Evolutionary conservation across 176 grass and related monocot species (phyloP), one percentile per base, ranked within the genome.

Genomic region (Rhynchospora tenuis): DNA sequence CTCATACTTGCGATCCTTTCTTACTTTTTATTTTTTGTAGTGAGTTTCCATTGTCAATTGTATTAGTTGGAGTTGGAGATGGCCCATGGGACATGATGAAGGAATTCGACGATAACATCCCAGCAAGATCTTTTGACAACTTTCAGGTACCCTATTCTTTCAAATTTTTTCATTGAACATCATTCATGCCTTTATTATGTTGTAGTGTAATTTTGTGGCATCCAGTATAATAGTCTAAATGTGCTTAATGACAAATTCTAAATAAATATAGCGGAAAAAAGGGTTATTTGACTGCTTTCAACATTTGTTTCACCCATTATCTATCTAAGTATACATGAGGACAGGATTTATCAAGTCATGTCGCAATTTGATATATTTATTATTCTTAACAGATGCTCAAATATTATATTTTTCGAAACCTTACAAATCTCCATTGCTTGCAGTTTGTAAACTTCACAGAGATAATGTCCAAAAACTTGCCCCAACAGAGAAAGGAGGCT

Each of bases 401-500:
- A 26, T 64, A 64, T 45, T 63, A 86, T 81, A 10, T 83, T 71
- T 71, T 27, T 50, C 51, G 33, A 27, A 54, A 83, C 29, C 3
- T 63, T 50, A 47, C 64, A 42, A 82, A 57, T 78, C 1, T 64
- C 6, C 66, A 58, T 46, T 16, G 20, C 7, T 92, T 52, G 26
- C 87, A 96, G 93, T 96, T 96, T 91, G 93, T 96, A 57, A 93
- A 96, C 69, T 96, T 96, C 80, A 91, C 91, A 7, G 64, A 81
- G 61, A 96, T 96, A 44, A 89, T 96, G 90, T 96, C 91, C 45
- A 96, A 93, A 85, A 89, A 86, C 70, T 84, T 88, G 71, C 86
- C 72, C 72, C 87, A 96, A 82, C 75, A 64, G 44, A 96, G 83
- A 59, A 96, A 84, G 75, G 90, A 93, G 83, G 92, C 90, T 44